These are phyloP conservation scores for Dissophora ornata DNA, from an alignment of 192 early-diverging fungal species.

Conservation along the genomic window DNA sequence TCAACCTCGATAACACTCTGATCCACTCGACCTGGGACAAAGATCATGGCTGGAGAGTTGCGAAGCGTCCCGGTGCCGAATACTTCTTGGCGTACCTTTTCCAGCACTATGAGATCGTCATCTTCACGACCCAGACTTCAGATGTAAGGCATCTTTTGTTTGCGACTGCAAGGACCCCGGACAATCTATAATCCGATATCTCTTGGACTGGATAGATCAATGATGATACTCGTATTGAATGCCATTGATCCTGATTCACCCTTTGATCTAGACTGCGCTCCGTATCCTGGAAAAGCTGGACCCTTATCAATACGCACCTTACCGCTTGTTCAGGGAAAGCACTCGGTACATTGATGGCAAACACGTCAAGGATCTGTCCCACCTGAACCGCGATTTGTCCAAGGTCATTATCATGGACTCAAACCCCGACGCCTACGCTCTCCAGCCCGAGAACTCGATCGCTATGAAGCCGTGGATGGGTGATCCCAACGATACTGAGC, in stretches of 20 bases:
- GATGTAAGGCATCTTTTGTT: conserved; percentile 81
- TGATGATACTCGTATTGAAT: too few relatives aligned
- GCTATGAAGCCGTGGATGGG: conserved; percentile 89
- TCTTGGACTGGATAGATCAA: too few relatives aligned
- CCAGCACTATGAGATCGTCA: conserved; percentile 94
- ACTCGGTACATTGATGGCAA: conserved; percentile 88
- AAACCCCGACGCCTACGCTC: conserved; percentile 81
- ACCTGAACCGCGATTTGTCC: conserved; percentile 93
- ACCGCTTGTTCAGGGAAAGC: conserved; percentile 92
- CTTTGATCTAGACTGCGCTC: conserved; percentile 73
- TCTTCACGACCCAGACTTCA: conserved; percentile 90
- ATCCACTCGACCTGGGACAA: conserved; percentile 95
- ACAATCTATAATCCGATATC: too few relatives aligned
- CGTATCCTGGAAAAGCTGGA: conserved; percentile 91
- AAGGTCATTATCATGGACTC: conserved; percentile 96
- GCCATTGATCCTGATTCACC: too few relatives aligned
- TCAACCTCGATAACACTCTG: conserved; percentile 95
- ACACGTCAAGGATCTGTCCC: conserved; percentile 88
- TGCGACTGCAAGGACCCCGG: too few relatives aligned
- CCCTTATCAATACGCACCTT: conserved; percentile 86
- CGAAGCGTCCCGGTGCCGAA: conserved; percentile 95
- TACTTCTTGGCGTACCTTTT: conserved; percentile 93
- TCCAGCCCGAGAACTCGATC: conserved; percentile 95
- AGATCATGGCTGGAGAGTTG: conserved; percentile 96
- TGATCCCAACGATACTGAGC: conserved; percentile 80